Base-by-base conservation (phyloP, 495 filamentous ascomycete genomes). In the Lineolata rhizophorae region DNA sequence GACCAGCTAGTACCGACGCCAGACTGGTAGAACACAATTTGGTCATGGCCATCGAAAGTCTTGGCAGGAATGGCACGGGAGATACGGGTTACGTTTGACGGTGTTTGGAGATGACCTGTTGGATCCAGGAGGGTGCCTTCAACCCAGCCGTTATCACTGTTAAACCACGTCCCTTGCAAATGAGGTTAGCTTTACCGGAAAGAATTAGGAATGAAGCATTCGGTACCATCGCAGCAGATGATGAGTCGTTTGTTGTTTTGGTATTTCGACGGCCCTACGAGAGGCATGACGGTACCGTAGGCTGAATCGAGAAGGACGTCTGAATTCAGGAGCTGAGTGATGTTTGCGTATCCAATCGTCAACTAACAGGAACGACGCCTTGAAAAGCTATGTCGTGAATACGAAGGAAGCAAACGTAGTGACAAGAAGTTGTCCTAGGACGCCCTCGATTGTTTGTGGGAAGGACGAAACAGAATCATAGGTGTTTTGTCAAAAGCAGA, bases 11-110 rank as follows among this genome's bases (percentile, higher is more conserved):
- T 61, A 1, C 66, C 66, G 19, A 71, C 54, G 9, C 66, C 66
- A 18, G 57, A 47, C 32, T 67, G 56, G 38, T 70, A 70, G 40
- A 59, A 70, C 2, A 62, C 54, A 12, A 70, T 46, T 36, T 71
- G 66, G 10, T 38, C 33, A 20, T 24, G 24, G 25, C 29, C n/a
- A 13, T 34, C 26, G 16, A 14, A 18, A 25, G 29, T 31, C 17
- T 35, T 11, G 8, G 27, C 8, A 5, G 27, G n/a, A 17, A 35
- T 27, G 5, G 33, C 35, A 19, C 28, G 20, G 2, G 29, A 20
- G 18, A 46, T 32, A 4, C 37, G 29, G 2, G 43, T 43, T 6
- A 46, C 40, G 26, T 46, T 46, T 10, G 40, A 37, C 8, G 43
- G 43, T 5, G 40, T 36, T 31, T 46, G 40, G n/a, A 41, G 35